A percentile compares a stretch with the other conserved stretches of the same genome.
These are phyloP conservation scores for Globisporangium lucens DNA, from an alignment of 352 stramenopile species.

Conservation along the genomic window DNA sequence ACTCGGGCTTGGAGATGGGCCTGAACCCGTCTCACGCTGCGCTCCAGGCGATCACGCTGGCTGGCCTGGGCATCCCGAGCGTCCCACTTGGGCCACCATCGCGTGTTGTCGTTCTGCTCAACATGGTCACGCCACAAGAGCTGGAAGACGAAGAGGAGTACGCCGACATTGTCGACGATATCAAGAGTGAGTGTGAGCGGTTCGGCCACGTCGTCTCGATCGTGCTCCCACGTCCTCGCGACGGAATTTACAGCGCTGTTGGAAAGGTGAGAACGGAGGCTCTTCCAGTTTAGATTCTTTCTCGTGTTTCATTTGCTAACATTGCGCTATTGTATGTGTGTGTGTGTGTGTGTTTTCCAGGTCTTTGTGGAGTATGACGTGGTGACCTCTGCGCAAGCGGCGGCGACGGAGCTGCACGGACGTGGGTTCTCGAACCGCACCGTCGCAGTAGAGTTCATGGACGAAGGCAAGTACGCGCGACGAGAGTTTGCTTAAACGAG, in stretches of 20 bases:
- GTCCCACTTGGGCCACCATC: conserved; percentile 60
- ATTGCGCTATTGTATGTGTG: conserved; percentile 16
- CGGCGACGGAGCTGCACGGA: conserved; percentile 88
- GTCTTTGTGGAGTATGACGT: conserved; percentile 94
- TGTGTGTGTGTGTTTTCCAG: conserved; percentile 22
- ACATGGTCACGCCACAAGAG: conserved; percentile 98
- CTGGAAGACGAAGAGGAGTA: conserved; percentile 95
- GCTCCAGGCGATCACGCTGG: conserved; percentile 69
- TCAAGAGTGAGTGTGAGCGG: conserved; percentile 94
- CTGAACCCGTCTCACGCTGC: conserved; percentile 61
- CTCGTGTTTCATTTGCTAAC: conserved; percentile 1
- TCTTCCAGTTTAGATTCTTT: conserved; percentile 1
- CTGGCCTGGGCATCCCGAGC: conserved; percentile 44
- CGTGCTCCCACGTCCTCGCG: conserved; percentile 68
- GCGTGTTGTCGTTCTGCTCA: conserved; percentile 93
- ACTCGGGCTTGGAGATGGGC: conserved; percentile 65
- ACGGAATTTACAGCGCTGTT: conserved; percentile 51
- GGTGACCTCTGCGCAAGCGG: conserved; percentile 68
- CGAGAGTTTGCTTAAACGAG: conserved; percentile 55
- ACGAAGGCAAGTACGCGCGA: conserved; percentile 84
- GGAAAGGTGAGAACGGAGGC: conserved; percentile 41
- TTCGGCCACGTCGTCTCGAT: conserved; percentile 78
- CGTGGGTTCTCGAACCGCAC: conserved; percentile 92
- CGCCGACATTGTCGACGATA: conserved; percentile 94
- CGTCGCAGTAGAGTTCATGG: conserved; percentile 88